phyloP scores from a whole-genome alignment of 768 basidiomycete genomes.

The Kwoniella dendrophila region DNA sequence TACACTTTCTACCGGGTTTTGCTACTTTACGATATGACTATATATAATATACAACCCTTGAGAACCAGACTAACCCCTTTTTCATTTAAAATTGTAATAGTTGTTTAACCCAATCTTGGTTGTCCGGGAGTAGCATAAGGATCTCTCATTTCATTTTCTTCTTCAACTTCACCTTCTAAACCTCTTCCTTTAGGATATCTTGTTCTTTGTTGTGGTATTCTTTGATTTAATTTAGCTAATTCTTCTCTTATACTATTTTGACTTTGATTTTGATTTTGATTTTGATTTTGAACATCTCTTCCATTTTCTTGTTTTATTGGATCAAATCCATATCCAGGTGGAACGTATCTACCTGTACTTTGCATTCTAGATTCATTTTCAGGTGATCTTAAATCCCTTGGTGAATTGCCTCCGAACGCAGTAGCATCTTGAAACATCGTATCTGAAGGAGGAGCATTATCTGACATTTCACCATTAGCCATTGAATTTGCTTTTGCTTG shows the following conservation, averaged over 20 bases:
- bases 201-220: constrained; percentile 21
- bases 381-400: constrained; percentile 12
- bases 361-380: neutral
- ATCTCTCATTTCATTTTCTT: constrained; percentile 44
- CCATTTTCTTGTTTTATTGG: no score
- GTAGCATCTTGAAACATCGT: constrained; percentile 1
- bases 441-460: constrained; percentile 12
- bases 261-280: neutral
- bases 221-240: constrained; percentile 16
- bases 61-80: no score
- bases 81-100: neutral
- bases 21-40: no score
- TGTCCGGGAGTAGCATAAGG: constrained; percentile 39
- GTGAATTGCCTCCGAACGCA: constrained; percentile 3
- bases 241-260: constrained; percentile 14
- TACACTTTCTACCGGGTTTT: no score
- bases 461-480: constrained; percentile 14
- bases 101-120: constrained; percentile 23
- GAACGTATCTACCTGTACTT: neutral
- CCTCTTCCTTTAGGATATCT: constrained; percentile 40
- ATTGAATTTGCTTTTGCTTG: constrained; percentile 14
- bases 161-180: constrained; percentile 39
- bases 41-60: no score
- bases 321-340: constrained; percentile 13
- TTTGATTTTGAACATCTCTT: neutral